A percentile compares a stretch with the other conserved stretches of the same genome.
phyloP scores from a whole-genome alignment of 192 early-diverging fungal genomes.

The Lunasporangiospora selenospora region DNA sequence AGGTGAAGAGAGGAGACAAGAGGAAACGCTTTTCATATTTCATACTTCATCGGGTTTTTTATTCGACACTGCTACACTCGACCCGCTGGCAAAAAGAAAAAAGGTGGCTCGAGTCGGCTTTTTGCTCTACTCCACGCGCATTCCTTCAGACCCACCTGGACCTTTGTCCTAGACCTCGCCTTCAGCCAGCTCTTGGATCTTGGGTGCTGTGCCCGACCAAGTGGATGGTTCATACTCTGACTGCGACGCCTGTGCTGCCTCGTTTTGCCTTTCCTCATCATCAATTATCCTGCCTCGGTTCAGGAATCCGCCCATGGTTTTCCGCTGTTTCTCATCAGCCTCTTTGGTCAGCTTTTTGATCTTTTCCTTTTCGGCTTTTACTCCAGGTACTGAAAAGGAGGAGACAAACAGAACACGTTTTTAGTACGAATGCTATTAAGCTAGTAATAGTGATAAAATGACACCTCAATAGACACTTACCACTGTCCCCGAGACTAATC shows the following conservation, averaged over 20 bases:
- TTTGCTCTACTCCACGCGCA: no score
- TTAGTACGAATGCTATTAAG: not conserved
- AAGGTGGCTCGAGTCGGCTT: not conserved
- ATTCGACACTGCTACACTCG: no score
- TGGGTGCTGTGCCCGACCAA: constrained; percentile 42
- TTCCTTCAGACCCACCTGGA: no score
- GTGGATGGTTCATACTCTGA: constrained; percentile 28
- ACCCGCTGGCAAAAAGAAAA: not conserved
- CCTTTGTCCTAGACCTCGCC: no score
- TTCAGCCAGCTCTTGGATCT: constrained; percentile 42
- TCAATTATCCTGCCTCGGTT: constrained; percentile 41
- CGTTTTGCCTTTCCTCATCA: constrained; percentile 26
- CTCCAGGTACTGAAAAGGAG: constrained; percentile 28
- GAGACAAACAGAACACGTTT: not conserved
- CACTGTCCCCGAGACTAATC: constrained; percentile 35
- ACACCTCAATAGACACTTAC: constrained; percentile 5
- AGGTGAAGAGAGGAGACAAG: not conserved
- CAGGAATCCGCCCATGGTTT: constrained; percentile 49
- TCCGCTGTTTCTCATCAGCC: constrained; percentile 47
- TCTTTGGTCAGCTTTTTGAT: constrained; percentile 45
- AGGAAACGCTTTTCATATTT: not conserved
- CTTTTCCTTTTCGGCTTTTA: constrained; percentile 43
- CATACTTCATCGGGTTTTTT: not conserved
- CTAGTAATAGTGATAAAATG: not conserved
- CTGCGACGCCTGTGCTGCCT: not conserved